A percentile compares a stretch with the other conserved stretches of the same genome.
These are phyloP conservation scores for Eutrema heterophyllum DNA, from an alignment of 345 rosid species.

Conservation along the genomic window DNA sequence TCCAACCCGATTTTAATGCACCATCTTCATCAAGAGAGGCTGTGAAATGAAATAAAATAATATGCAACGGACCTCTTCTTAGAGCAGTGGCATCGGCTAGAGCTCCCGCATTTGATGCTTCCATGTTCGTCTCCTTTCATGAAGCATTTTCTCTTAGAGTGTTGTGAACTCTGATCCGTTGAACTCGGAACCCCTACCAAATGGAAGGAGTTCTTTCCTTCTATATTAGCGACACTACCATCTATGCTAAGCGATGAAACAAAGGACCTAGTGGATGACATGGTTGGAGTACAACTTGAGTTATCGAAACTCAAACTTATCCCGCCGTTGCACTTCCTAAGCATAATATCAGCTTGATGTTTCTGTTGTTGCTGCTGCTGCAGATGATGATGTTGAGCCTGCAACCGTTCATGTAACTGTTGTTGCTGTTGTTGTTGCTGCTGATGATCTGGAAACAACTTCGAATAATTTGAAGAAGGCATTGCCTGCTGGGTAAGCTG, in stretches of 20 bases:
- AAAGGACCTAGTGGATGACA: conserved; percentile 65
- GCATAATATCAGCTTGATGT: conserved; percentile 78
- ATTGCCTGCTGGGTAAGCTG: conserved; percentile 44
- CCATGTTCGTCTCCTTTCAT: conserved; percentile 53
- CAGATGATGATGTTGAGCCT: conserved; percentile 49
- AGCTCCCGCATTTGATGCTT: conserved; percentile 44
- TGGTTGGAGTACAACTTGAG: conserved; percentile 45
- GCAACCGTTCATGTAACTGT: conserved; percentile 41
- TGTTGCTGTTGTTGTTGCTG: conserved; percentile 47
- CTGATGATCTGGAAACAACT: conserved; percentile 45
- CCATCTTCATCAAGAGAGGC: background rate
- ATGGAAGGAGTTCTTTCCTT: conserved; percentile 45
- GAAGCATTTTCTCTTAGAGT: conserved; percentile 47
- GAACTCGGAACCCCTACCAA: conserved; percentile 48
- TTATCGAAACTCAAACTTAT: conserved; percentile 57
- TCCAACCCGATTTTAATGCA: background rate
- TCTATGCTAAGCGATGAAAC: conserved; percentile 65
- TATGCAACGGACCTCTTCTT: conserved; percentile 50
- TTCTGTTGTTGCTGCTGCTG: conserved; percentile 52
- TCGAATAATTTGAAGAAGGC: conserved; percentile 37
- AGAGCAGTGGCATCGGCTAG: conserved; percentile 67
- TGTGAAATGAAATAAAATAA: background rate
- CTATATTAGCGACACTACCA: conserved; percentile 44
- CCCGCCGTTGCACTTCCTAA: conserved; percentile 47
- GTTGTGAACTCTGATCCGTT: conserved; percentile 45